These are phyloP conservation scores for Xylariaceae sp. DNA, from an alignment of 2,329 filamentous ascomycete species.

Conservation along the genomic window DNA sequence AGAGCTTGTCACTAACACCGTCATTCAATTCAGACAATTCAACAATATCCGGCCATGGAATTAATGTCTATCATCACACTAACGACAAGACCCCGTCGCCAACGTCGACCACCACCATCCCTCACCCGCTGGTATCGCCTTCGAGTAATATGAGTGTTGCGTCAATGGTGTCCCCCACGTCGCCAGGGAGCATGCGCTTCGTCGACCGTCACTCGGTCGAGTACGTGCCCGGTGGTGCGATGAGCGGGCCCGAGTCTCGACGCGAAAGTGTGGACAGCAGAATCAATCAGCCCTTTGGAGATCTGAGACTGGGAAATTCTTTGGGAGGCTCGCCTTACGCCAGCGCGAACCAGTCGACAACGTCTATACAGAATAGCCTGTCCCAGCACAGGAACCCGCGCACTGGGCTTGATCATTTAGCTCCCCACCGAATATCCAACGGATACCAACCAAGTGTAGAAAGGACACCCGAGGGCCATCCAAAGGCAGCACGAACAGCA, in stretches of 20 bases:
- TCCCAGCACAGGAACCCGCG: constrained; percentile 63
- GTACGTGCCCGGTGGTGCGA: constrained; percentile 32
- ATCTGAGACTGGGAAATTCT: constrained; percentile 65
- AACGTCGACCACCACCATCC: constrained; percentile 46
- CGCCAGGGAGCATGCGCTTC: constrained; percentile 43
- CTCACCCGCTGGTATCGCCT: constrained; percentile 53
- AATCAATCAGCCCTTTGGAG: constrained; percentile 67
- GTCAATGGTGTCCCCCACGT: constrained; percentile 61
- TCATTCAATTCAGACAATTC: constrained; percentile 37
- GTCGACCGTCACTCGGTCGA: constrained; percentile 41
- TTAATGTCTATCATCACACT: constrained; percentile 46
- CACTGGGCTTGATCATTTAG: constrained; percentile 46
- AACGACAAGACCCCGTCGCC: constrained; percentile 62
- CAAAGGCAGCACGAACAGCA: constrained; percentile 59
- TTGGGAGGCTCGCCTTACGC: constrained; percentile 69
- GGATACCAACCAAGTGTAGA: constrained; percentile 60
- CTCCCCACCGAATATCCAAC: constrained; percentile 60
- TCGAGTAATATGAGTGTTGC: constrained; percentile 62
- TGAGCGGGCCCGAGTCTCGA: constrained; percentile 50
- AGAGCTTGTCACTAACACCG: too few relatives aligned
- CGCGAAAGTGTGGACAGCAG: constrained; percentile 78
- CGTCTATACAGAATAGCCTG: constrained; percentile 68
- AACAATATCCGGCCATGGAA: constrained; percentile 40
- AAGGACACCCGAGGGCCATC: constrained; percentile 49
- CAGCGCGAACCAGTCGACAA: constrained; percentile 72